A percentile compares a stretch with the other conserved stretches of the same genome.
Evolutionary conservation across 208 protist genomes (phyloP).

Genomic region (Crithidia expoeki): DNA sequence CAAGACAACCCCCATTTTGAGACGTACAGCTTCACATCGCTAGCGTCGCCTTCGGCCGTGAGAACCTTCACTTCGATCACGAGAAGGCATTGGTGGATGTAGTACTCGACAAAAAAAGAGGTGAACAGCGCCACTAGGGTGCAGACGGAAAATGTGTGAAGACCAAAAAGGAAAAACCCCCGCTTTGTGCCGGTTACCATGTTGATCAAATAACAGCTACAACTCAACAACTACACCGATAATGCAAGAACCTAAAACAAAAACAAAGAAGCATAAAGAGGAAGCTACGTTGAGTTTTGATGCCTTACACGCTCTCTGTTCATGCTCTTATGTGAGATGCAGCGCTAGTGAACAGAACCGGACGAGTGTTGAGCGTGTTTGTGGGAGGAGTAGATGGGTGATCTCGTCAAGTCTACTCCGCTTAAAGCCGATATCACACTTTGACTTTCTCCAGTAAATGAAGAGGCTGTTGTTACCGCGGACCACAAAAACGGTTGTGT

Average conservation of each 20-base stretch:
- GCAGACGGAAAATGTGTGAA: conserved; percentile 10
- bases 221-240: background rate
- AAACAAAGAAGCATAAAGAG: conserved; percentile 1
- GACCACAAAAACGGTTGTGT: too few species aligned
- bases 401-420: too few species aligned
- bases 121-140: conserved; percentile 8
- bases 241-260: background rate
- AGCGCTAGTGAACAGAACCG: too few species aligned
- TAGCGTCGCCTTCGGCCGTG: background rate
- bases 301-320: too few species aligned
- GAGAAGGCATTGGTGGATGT: conserved; percentile 22
- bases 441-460: too few species aligned
- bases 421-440: too few species aligned
- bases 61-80: background rate
- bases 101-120: conserved; percentile 31
- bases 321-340: too few species aligned
- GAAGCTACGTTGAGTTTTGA: too few species aligned
- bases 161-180: conserved; percentile 20
- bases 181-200: conserved; percentile 24
- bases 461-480: too few species aligned
- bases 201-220: background rate
- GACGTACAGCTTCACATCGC: background rate
- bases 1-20: conserved; percentile 17
- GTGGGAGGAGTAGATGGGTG: too few species aligned
- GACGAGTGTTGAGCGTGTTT: too few species aligned